These are phyloP conservation scores for Eucalyptus camaldulensis DNA, from an alignment of 345 rosid species.

Conservation along the genomic window DNA sequence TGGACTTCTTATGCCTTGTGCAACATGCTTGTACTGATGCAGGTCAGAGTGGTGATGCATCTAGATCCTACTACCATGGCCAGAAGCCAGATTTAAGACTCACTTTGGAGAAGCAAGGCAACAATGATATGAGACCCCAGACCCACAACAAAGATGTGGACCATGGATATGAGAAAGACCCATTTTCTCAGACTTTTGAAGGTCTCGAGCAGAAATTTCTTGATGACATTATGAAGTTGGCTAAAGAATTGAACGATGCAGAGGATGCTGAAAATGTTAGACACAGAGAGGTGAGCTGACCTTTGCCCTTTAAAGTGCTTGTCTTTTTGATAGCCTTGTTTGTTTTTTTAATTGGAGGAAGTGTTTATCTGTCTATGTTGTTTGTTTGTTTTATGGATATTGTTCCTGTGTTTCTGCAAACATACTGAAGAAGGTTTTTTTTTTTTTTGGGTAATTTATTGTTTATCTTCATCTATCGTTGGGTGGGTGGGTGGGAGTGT, in stretches of 20 bases:
- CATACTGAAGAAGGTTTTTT: background rate
- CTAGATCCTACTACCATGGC: constrained; percentile 54
- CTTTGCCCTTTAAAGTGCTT: background rate
- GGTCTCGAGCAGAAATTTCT: constrained; percentile 59
- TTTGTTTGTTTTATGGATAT: background rate
- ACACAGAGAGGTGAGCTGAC: constrained; percentile 69
- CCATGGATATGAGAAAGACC: constrained; percentile 34
- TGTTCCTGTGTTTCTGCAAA: background rate
- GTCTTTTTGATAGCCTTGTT: background rate
- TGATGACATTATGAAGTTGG: constrained; percentile 57
- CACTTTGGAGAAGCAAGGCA: constrained; percentile 37
- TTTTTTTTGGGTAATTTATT: background rate
- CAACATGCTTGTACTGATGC: constrained; percentile 4
- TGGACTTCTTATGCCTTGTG: background rate
- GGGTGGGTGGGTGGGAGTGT: rapidly evolving
- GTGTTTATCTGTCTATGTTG: background rate
- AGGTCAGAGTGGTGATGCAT: constrained; percentile 66
- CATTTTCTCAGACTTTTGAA: constrained; percentile 37
- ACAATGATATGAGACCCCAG: constrained; percentile 37
- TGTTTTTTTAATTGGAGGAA: background rate
- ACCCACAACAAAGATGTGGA: constrained; percentile 41
- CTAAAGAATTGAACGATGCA: constrained; percentile 60
- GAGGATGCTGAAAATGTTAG: constrained; percentile 79
- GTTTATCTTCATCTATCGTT: background rate
- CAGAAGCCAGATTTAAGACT: constrained; percentile 34